Evolutionary conservation across 441 rosid species (phyloP), one percentile per base, ranked within the genome.

Genomic region (Corymbia citriodora): DNA sequence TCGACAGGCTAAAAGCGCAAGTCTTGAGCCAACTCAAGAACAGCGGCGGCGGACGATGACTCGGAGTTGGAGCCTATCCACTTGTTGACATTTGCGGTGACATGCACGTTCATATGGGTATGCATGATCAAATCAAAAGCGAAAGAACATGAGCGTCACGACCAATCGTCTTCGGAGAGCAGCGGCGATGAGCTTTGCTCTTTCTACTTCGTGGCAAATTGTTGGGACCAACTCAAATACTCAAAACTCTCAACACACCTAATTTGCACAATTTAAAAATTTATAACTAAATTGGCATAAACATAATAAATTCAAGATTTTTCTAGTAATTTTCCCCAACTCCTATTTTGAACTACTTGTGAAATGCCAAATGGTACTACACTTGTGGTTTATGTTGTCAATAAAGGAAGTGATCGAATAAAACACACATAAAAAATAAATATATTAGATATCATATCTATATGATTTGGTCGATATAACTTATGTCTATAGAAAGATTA

Each of bases 91-190:
- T 94, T 92, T 52, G 90, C 88, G 17, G 92, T 90, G 10, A 87
- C 90, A 3, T 92, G 91, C 54, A 92, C 94, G 25, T 90, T 89
- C 55, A 65, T 87, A 12, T 94, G 95, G 94, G 90, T 90, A 29
- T 90, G 90, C 65, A 48, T 93, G 90, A 86, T 91, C 55, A 90
- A 86, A 63, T 87, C 90, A 14, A 90, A 87, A 29, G 91, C 72
- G 19, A 83, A 17, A 52, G 87, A 52, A 9, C 13, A 9, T 8
- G 0, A 33, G 48, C 1, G 0, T 18, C 81, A n/a, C 4, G 9
- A 53, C 49, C 25, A 31, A 33, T 17, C 4, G 5, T 9, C 36
- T 4, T 61, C 25, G 25, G 15, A 61, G 13, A 10, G 36, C 8
- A 33, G 19, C 17, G 18, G 54, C 4, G 63, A 29, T 2, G 18